Evolutionary conservation across 2,329 filamentous ascomycete species (phyloP), one percentile per base, ranked within the genome.

Genomic region (Colletotrichum viniferum): DNA sequence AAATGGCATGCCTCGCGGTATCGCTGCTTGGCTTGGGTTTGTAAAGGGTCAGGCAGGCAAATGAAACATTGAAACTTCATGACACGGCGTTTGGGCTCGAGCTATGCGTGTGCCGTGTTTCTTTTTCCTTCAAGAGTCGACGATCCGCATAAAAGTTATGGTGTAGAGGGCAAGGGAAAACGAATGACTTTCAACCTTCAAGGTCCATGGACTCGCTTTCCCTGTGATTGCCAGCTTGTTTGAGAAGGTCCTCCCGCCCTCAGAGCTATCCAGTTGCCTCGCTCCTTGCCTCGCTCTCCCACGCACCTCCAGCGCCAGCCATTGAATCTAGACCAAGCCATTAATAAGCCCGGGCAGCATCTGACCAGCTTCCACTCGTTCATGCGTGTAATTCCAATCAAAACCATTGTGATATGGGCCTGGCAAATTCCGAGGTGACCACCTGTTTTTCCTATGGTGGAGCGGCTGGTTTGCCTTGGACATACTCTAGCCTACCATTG

Each of bases 1-100:
- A 85, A 87, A 88, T 87, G 87, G 86, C 84, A 85, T 86, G 79
- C 79, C 79, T 78, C 78, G 78, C 80, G 76, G 65, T 62, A 71
- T 30, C 36, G 58, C 72, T 86, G 85, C 85, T 86, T 86, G 83
- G 87, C 86, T 80, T 81, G 82, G 30, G 30, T 84, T 84, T 88
- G 84, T 87, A 86, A 87, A 85, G 84, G 84, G 85, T 86, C 85
- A 87, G 86, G 81, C 83, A 84, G 85, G 87, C 87, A 86, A 88
- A 88, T 87, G 86, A 88, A 88, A 86, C 84, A 82, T 86, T 84
- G 83, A 84, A 84, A 84, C 83, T 84, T 85, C 78, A 85, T 64
- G 73, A 76, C 73, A 76, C 63, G 73, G 73, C 73, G 73, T 76
- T 76, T 73, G 73, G 73, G 64, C 70, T 73, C 58, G 58, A 76